A percentile compares a stretch with the other conserved stretches of the same genome.
These are phyloP conservation scores for Mortierella antarctica DNA, from an alignment of 192 early-diverging fungal genomes.

Conservation along the genomic window DNA sequence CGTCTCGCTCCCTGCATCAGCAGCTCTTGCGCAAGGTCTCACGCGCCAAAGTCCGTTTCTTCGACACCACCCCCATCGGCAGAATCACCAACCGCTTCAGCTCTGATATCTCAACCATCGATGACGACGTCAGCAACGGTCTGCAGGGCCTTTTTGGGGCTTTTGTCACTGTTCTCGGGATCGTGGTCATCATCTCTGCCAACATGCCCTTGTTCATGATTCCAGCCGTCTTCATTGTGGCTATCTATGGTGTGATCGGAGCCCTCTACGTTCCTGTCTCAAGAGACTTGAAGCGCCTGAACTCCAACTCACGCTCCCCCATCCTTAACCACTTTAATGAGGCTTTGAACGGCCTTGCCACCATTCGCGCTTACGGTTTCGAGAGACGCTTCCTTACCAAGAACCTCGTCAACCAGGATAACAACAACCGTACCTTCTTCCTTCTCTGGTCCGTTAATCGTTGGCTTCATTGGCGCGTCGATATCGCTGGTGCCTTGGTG, in stretches of 20 bases:
- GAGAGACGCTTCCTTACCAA: conserved; percentile 73
- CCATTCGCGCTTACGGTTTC: conserved; percentile 87
- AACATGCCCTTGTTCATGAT: conserved; percentile 82
- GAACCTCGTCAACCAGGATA: conserved; percentile 71
- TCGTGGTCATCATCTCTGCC: conserved; percentile 69
- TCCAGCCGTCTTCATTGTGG: conserved; percentile 66
- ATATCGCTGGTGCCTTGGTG: conserved; percentile 82
- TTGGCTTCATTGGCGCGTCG: conserved; percentile 90
- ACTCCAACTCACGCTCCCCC: conserved; percentile 79
- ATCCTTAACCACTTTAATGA: conserved; percentile 88
- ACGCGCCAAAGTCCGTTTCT: conserved; percentile 85
- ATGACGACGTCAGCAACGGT: conserved; percentile 67
- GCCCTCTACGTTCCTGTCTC: conserved; percentile 80
- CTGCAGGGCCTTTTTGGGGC: conserved; percentile 63
- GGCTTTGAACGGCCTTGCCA: conserved; percentile 78
- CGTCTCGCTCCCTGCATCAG: conserved; percentile 68
- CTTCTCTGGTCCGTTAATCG: conserved; percentile 89
- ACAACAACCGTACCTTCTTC: conserved; percentile 88
- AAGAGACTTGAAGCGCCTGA: conserved; percentile 91
- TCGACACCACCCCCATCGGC: conserved; percentile 91
- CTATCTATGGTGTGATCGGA: conserved; percentile 73
- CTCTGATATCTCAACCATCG: conserved; percentile 87
- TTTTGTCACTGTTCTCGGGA: conserved; percentile 62
- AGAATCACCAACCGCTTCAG: conserved; percentile 86
- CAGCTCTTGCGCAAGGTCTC: conserved; percentile 66